phyloP scores from a whole-genome alignment of 176 grass and related monocot species.

The Oryza glumipatula region DNA sequence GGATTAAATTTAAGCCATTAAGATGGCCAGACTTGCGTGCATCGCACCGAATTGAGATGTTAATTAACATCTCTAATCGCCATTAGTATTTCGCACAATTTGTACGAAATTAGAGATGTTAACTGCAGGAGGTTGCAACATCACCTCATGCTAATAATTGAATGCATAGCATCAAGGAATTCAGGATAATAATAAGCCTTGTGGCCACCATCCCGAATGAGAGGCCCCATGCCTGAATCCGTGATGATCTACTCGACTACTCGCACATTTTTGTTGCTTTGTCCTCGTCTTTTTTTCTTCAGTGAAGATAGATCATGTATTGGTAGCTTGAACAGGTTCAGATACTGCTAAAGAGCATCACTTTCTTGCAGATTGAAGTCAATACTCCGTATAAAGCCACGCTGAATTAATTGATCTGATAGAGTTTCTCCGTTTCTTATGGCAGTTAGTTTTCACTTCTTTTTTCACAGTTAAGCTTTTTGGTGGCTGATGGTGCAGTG shows the following conservation, averaged over 20 bases:
- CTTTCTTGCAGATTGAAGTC: conserved; percentile 21
- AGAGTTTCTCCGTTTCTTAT: not conserved
- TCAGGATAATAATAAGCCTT: not conserved
- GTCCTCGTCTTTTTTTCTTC: not conserved
- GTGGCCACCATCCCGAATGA: not conserved
- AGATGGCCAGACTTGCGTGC: not conserved
- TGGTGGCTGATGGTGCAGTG: not conserved
- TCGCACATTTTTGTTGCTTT: not conserved
- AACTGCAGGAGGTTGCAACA: not conserved
- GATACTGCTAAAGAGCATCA: not conserved
- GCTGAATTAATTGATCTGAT: not conserved
- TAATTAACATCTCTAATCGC: not conserved
- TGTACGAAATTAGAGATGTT: not conserved
- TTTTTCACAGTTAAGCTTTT: not conserved
- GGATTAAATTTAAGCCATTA: not conserved
- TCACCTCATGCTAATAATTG: not conserved
- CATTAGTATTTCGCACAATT: not conserved
- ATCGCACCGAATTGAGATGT: not conserved
- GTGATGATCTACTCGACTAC: not conserved
- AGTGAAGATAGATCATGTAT: not conserved
- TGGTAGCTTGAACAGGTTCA: not conserved
- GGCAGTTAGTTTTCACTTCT: not conserved
- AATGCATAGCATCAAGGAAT: not conserved
- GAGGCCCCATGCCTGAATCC: not conserved
- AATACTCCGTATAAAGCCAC: not conserved